Evolutionary conservation across 2,329 filamentous ascomycete species (phyloP), one percentile per base, ranked within the genome.

Genomic region (Aspergillus terreus): DNA sequence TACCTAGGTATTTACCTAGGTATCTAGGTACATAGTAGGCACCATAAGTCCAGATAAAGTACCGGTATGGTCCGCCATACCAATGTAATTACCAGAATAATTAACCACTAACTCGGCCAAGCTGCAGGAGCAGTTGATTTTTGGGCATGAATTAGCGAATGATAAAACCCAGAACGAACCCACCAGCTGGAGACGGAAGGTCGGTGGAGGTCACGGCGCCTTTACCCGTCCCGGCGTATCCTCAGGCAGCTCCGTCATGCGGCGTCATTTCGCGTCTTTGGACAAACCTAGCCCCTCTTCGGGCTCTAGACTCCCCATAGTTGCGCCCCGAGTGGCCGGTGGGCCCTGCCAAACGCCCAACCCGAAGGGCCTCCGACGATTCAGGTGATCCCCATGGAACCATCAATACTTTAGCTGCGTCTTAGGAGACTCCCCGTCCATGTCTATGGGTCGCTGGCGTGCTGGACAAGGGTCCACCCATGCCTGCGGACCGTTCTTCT

Each of bases 371-470:
- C 52, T 56, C 52, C 52, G 23, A 47, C 55, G 58, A 58, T 60
- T 64, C 66, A 68, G 64, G 64, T 68, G 65, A 68, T 65, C 59
- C 50, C 53, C 57, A 57, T 62, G 55, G 60, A 62, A 61, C 59
- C 60, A 59, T 54, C 49, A 52, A 52, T 53, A 47, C 53, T 55
- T 60, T 60, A 62, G 60, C 55, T 58, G 59, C 58, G 58, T 60
- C 58, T 59, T 57, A 54, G 55, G 56, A 42, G 57, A 57, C 56
- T 59, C 66, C 65, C 63, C 63, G 57, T 68, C 67, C 66, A 69
- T 63, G 62, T 64, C 66, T 60, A 69, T 63, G 67, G 67, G 67
- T 67, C 63, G 57, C 57, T 65, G 65, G 62, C 61, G 63, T 49
- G 56, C 54, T 56, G 54, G 55, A 54, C 35, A 53, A 42, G 56